Conservation (phyloP, 495 filamentous ascomycete species). For the Terfezia claveryi region DNA sequence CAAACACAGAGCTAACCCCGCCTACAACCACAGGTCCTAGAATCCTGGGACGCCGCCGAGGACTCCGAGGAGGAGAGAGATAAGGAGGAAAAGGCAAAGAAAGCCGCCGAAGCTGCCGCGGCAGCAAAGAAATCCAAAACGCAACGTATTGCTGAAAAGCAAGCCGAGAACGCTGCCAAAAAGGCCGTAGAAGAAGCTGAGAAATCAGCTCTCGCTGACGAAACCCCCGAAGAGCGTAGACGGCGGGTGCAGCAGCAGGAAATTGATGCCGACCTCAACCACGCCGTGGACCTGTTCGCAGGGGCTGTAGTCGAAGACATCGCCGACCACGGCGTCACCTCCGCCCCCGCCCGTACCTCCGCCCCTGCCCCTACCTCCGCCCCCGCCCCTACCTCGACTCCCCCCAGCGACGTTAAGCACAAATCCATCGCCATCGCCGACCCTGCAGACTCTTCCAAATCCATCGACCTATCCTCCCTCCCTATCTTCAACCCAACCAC, state of each 20-base stretch:
- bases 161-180: slow-evolving; percentile 27
- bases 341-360: not conserved
- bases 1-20: not conserved
- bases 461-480: slow-evolving; percentile 57
- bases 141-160: slow-evolving; percentile 64
- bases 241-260: slow-evolving; percentile 44
- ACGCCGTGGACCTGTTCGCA: slow-evolving; percentile 82
- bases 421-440: slow-evolving; percentile 54
- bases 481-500: slow-evolving; percentile 73
- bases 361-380: no score
- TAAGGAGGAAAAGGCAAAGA: slow-evolving; percentile 63
- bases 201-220: slow-evolving; percentile 37
- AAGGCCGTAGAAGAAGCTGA: slow-evolving; percentile 31
- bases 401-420: slow-evolving; percentile 23
- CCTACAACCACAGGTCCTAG: slow-evolving; percentile 42
- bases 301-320: slow-evolving; percentile 42
- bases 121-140: slow-evolving; percentile 80
- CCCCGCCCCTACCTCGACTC: not conserved
- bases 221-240: slow-evolving; percentile 48
- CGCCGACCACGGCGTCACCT: slow-evolving; percentile 31
- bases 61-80: slow-evolving; percentile 93
- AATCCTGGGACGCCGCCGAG: slow-evolving; percentile 92
- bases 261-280: slow-evolving; percentile 57
- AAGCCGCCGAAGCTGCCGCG: slow-evolving; percentile 78
- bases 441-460: slow-evolving; percentile 45